Evolutionary conservation across 371 early-diverging fungal species (phyloP), one percentile per base, ranked within the genome.

Genomic region (Rhizopus arrhizus): DNA sequence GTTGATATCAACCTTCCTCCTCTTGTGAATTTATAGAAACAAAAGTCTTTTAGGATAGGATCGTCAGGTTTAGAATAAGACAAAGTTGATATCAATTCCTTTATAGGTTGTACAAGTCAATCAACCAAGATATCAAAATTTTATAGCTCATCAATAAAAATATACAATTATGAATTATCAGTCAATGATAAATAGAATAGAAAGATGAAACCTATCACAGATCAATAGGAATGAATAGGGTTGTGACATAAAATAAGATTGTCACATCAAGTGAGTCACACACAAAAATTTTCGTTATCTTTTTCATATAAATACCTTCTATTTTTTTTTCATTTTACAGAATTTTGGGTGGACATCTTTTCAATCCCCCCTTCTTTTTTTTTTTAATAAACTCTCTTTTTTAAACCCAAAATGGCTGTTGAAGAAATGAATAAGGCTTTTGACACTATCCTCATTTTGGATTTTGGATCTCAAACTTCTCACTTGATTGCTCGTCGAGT

Each of bases 381-480:
- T 42, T 43, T 49, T 33, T 47, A 60, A 60, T 45, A 58, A 53
- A 53, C 28, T 38, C 38, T 54, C 41, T 32, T 42, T 53, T 38
- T 45, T 16, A 46, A 43, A 53, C 35, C n/a, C 50, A 61, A 36
- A 35, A 66, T 66, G 66, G 52, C 62, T 58, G 58, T 62, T 43
- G 62, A 61, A 61, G 83, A 85, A 56, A 87, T 89, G 61, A 84
- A 87, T 71, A 77, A 84, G 69, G 75, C 91, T 62, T 95, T 92
- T 74, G 97, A 98, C 75, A 96, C 97, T 57, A 89, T 98, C 81
- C 90, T 98, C 62, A 97, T 98, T 74, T 85, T 98, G 71, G 98
- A 98, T 85, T 97, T 97, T 86, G 98, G 98, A 60, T 95, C 95
- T 32, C 97, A 98, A 82, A 95, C 95, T 82, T 94, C 96, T 15